Percentiles rank a stretch among this genome's conserved stretches.
phyloP scores from a whole-genome alignment of 495 filamentous ascomycete genomes.

The Stereocaulon alpinum region DNA sequence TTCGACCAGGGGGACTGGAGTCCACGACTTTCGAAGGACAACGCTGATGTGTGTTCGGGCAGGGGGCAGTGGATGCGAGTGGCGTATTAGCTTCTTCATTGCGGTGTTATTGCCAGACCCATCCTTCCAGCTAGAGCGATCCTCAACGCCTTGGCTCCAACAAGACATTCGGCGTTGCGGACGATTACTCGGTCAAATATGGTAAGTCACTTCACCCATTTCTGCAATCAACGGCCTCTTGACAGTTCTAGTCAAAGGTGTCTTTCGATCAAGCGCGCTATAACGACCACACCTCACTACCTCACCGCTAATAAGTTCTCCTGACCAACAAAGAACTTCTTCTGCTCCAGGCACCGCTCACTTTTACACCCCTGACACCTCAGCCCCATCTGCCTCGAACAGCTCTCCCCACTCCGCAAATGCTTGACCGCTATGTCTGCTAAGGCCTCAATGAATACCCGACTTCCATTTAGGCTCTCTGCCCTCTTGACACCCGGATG shows the following conservation, averaged over 20 bases:
- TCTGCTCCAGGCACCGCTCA: conserved; percentile 79
- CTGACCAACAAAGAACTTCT: conserved; percentile 76
- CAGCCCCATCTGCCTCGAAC: conserved; percentile 76
- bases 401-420: conserved; percentile 54
- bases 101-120: no score
- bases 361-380: conserved; percentile 91
- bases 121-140: no score
- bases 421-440: conserved; percentile 78
- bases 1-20: neutral
- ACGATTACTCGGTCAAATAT: no score
- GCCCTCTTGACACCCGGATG: conserved; percentile 71
- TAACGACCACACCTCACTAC: neutral
- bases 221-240: neutral
- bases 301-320: conserved; percentile 18
- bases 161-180: no score
- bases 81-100: no score
- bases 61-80: no score
- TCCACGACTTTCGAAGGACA: no score
- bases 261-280: no score
- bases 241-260: no score
- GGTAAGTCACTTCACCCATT: neutral
- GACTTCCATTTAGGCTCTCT: conserved; percentile 88
- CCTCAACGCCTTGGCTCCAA: no score
- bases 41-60: no score
- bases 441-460: conserved; percentile 81